A percentile compares a stretch with the other conserved stretches of the same genome.
Conservation (phyloP, 148 eudicot genomes). For the Spergularia bocconei region DNA sequence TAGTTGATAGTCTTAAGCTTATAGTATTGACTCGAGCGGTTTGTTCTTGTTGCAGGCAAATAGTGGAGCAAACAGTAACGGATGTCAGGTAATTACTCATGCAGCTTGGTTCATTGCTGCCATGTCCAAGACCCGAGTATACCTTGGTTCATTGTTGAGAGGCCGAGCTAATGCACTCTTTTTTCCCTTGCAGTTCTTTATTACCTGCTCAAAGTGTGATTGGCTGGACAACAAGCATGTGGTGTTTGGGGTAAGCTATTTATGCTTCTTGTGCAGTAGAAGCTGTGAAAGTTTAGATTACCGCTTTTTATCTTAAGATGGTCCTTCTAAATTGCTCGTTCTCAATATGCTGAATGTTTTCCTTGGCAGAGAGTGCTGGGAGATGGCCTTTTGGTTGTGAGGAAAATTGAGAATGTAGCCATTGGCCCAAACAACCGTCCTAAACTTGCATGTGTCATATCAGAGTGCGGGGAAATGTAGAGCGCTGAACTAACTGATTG, state of each 20-base stretch:
- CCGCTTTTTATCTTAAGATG: not conserved
- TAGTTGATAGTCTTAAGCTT: not conserved
- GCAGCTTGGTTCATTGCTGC: not conserved
- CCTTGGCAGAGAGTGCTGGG: constrained; percentile 80
- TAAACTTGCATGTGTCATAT: constrained; percentile 71
- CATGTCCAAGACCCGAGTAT: not conserved
- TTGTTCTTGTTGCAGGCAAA: constrained; percentile 66
- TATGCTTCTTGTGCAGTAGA: not conserved
- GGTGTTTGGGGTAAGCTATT: constrained; percentile 79
- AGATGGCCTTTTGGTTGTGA: constrained; percentile 81
- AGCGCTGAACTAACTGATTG: not conserved
- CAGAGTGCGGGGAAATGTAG: constrained; percentile 95
- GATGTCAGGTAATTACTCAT: constrained; percentile 64
- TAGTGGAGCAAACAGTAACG: constrained; percentile 81
- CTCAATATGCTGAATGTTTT: constrained; percentile 2
- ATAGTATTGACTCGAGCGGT: not conserved
- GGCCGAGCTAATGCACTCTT: not conserved
- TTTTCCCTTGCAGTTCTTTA: constrained; percentile 62
- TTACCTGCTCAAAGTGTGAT: constrained; percentile 90
- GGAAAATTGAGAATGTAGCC: constrained; percentile 96
- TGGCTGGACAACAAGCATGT: constrained; percentile 99
- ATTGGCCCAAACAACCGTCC: constrained; percentile 83
- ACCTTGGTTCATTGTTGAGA: not conserved
- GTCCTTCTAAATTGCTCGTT: not conserved
- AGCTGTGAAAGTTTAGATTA: not conserved